Percentiles rank a stretch among this genome's conserved stretches.
Conservation (phyloP, 805 yeast species). For the Blastobotrys peoriensis region DNA sequence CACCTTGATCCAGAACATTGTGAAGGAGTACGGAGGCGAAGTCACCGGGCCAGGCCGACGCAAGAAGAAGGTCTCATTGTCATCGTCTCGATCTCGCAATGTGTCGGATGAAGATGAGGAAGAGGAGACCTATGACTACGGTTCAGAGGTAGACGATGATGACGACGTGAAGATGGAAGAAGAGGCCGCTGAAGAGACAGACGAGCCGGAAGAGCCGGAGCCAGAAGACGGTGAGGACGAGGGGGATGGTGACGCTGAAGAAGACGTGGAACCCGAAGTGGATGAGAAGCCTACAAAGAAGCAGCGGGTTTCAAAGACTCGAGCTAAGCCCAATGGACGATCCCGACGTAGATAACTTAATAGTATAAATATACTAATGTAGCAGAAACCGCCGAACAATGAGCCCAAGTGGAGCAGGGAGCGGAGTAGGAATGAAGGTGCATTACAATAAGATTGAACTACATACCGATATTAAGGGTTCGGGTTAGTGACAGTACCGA, state of each 20-base stretch:
- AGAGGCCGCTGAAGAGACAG: constrained; percentile 1
- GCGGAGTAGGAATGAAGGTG: too few species aligned
- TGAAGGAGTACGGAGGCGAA: constrained; percentile 55
- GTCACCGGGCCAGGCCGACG: constrained; percentile 11
- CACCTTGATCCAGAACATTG: constrained; percentile 67
- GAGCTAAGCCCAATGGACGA: constrained; percentile 3
- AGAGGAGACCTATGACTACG: constrained; percentile 13
- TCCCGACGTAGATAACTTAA: too few species aligned
- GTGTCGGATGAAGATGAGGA: constrained; percentile 6
- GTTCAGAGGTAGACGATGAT: constrained; percentile 10
- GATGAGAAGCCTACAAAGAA: background rate
- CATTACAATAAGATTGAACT: too few species aligned
- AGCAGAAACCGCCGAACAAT: too few species aligned
- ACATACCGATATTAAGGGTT: too few species aligned
- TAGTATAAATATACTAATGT: too few species aligned
- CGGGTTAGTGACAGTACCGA: too few species aligned
- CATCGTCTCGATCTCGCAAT: too few species aligned
- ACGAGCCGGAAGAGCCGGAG: constrained; percentile 3
- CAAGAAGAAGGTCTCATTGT: constrained; percentile 4
- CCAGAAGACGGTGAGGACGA: background rate
- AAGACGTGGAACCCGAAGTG: constrained; percentile 1
- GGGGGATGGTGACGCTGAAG: background rate
- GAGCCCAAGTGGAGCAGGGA: too few species aligned
- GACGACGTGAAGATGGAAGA: constrained; percentile 7
- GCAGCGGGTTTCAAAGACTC: background rate